phyloP scores from a whole-genome alignment of 495 filamentous ascomycete genomes.

The Alectoria sarmentosa region DNA sequence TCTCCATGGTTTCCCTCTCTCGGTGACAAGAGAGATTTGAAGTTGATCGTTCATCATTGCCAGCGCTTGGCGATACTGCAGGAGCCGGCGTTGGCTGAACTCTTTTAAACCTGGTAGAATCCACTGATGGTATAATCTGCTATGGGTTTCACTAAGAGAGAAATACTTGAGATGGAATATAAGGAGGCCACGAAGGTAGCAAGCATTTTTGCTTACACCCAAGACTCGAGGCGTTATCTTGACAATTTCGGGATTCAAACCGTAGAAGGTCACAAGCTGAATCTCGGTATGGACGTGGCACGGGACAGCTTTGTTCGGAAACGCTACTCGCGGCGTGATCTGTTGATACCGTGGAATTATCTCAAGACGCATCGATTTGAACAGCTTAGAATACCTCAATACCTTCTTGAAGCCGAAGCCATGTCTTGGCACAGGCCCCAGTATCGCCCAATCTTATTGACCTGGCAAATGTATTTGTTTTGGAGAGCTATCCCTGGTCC shows the following conservation, averaged over 20 bases:
- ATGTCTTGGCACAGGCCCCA: conserved; percentile 22
- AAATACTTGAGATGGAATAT: too few relatives aligned
- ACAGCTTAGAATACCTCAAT: neutral
- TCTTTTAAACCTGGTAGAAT: too few relatives aligned
- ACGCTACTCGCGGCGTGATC: too few relatives aligned
- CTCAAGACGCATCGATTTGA: neutral
- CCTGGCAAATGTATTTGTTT: conserved; percentile 15
- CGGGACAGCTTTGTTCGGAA: neutral
- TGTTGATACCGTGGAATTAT: neutral
- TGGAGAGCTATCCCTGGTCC: neutral
- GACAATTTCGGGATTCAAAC: neutral
- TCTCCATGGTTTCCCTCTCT: too few relatives aligned
- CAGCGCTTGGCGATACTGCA: too few relatives aligned
- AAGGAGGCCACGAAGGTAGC: conserved; percentile 28
- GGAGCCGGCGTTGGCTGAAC: too few relatives aligned
- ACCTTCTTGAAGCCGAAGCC: conserved; percentile 16
- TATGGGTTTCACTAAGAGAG: too few relatives aligned
- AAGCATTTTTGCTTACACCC: conserved; percentile 26
- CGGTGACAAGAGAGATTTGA: too few relatives aligned
- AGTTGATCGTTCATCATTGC: too few relatives aligned
- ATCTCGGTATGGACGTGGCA: conserved; percentile 27
- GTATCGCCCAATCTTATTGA: conserved; percentile 26
- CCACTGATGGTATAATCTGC: too few relatives aligned
- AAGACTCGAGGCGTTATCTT: conserved; percentile 18
- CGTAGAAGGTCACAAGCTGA: conserved; percentile 20